A percentile compares a stretch with the other conserved stretches of the same genome.
Evolutionary conservation across 306 rosid genomes (phyloP).

Genomic region (Prunus salicina): DNA sequence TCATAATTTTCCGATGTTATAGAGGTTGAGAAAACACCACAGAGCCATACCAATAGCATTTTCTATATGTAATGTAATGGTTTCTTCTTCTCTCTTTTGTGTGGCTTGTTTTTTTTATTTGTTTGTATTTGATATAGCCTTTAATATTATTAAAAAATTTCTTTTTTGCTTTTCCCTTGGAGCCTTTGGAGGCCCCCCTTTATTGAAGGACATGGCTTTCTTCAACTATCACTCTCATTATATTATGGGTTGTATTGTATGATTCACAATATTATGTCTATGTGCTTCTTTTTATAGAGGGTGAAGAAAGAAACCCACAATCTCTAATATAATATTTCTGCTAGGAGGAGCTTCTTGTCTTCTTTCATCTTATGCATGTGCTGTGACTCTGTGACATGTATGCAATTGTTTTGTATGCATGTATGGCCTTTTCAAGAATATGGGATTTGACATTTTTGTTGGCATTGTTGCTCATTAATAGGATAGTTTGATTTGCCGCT

Average conservation of each 20-base stretch:
- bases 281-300: not conserved
- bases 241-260: not conserved
- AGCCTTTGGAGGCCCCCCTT: not conserved
- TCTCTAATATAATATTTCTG: not conserved
- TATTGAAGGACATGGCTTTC: not conserved
- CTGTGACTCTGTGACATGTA: conserved; percentile 6
- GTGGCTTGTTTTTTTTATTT: conserved; percentile 28
- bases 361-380: not conserved
- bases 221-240: not conserved
- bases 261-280: not conserved
- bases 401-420: not conserved
- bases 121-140: conserved; percentile 21
- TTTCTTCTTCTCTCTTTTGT: not conserved
- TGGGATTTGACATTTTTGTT: conserved; percentile 21
- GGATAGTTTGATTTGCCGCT: too few relatives aligned
- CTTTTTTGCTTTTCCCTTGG: conserved; percentile 11
- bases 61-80: conserved; percentile 30
- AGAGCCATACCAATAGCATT: conserved; percentile 28
- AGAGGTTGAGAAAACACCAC: conserved; percentile 33
- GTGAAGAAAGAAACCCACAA: not conserved
- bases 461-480: not conserved
- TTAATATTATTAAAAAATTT: not conserved
- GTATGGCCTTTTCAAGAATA: conserved; percentile 6
- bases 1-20: conserved; percentile 26
- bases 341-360: not conserved